Conservation (phyloP, 164 flowering plant genomes). For the Liquidambar formosana region DNA sequence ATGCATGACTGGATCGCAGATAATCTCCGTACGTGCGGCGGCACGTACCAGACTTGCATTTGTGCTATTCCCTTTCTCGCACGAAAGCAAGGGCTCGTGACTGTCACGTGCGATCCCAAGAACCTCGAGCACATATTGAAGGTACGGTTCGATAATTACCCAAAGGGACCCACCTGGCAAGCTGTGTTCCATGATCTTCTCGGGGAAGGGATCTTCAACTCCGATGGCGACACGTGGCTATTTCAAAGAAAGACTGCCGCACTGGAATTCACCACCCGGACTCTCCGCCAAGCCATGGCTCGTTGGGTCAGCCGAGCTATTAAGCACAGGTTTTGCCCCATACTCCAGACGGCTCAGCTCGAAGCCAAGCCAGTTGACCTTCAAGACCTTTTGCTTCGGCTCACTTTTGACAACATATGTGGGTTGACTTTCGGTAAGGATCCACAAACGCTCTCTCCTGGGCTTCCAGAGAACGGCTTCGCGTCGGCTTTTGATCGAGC, state of each 20-base stretch:
- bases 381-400: slow-evolving; percentile 36
- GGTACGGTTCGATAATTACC: slow-evolving; percentile 38
- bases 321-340: slow-evolving; percentile 27
- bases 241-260: slow-evolving; percentile 44
- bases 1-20: slow-evolving; percentile 42
- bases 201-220: slow-evolving; percentile 39
- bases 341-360: slow-evolving; percentile 26
- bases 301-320: slow-evolving; percentile 40
- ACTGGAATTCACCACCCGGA: slow-evolving; percentile 41
- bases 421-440: slow-evolving; percentile 39
- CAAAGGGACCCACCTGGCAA: slow-evolving; percentile 41
- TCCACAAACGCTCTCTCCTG: slow-evolving; percentile 33
- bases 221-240: slow-evolving; percentile 41
- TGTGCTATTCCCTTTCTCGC: slow-evolving; percentile 26
- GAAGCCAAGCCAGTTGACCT: slow-evolving; percentile 26
- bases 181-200: slow-evolving; percentile 37
- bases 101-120: slow-evolving; percentile 37
- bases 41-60: slow-evolving; percentile 42
- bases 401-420: slow-evolving; percentile 40
- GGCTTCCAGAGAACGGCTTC: slow-evolving; percentile 32
- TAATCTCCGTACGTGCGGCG: slow-evolving; percentile 28
- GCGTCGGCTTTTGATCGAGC: slow-evolving; percentile 38
- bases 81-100: slow-evolving; percentile 32
- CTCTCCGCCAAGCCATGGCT: slow-evolving; percentile 43
- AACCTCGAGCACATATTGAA: slow-evolving; percentile 35